phyloP scores from a whole-genome alignment of 805 yeast species.

The Candida tammaniensis region DNA sequence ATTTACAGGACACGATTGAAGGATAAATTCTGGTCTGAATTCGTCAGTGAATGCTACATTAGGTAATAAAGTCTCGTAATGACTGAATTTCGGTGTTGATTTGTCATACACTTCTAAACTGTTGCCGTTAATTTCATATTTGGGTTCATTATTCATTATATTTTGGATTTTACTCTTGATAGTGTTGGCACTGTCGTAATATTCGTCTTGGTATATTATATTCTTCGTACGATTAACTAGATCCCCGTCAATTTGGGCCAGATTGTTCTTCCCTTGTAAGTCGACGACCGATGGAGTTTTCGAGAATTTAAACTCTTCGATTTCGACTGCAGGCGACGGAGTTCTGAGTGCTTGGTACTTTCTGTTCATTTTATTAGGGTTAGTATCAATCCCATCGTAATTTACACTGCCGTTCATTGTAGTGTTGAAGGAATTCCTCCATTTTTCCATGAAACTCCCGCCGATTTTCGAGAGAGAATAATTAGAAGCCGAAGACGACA shows the following conservation, averaged over 20 bases:
- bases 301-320: conserved; percentile 23
- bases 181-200: neutral
- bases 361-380: conserved; percentile 17
- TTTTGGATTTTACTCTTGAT: conserved; percentile 21
- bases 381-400: conserved; percentile 11
- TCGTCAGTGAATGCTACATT: conserved; percentile 46
- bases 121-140: no score
- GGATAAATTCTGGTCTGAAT: conserved; percentile 48
- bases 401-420: conserved; percentile 7
- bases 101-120: no score
- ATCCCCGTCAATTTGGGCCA: conserved; percentile 8
- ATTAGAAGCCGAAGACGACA: conserved; percentile 36
- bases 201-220: conserved; percentile 20
- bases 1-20: conserved; percentile 55
- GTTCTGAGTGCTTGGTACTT: conserved; percentile 33
- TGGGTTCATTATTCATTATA: conserved; percentile 25
- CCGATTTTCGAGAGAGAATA: conserved; percentile 41
- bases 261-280: conserved; percentile 10
- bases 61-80: conserved; percentile 23
- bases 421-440: conserved; percentile 36
- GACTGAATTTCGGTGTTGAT: conserved; percentile 3
- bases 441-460: conserved; percentile 43
- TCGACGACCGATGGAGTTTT: conserved; percentile 38
- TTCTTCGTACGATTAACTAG: conserved; percentile 21
- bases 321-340: conserved; percentile 35